Percentiles rank a stretch among this genome's conserved stretches.
Conservation (phyloP, 345 rosid genomes). For the Linum tenue region DNA sequence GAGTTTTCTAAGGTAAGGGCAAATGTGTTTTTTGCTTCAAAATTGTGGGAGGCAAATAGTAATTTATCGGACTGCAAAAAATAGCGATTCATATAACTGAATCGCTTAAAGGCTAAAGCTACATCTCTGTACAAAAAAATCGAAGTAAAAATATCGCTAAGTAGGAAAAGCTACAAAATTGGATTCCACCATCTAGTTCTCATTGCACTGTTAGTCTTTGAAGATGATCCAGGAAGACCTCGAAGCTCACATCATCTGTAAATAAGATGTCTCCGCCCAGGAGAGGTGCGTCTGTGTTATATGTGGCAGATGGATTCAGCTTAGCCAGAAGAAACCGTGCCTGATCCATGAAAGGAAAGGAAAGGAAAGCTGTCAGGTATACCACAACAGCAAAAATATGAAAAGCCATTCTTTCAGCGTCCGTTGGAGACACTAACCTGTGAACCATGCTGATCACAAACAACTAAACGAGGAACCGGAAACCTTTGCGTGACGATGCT, state of each 20-base stretch:
- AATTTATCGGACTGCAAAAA: too few species aligned
- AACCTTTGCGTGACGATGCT: slow-evolving; percentile 73
- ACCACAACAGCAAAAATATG: not conserved
- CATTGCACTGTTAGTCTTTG: slow-evolving; percentile 73
- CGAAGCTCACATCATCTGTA: slow-evolving; percentile 91
- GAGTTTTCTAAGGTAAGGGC: too few species aligned
- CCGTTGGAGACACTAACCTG: slow-evolving; percentile 43
- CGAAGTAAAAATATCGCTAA: not conserved
- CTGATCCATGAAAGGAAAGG: slow-evolving; percentile 27
- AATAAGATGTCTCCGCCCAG: slow-evolving; percentile 58
- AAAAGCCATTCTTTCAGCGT: not conserved
- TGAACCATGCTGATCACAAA: slow-evolving; percentile 94
- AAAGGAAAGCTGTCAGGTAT: not conserved
- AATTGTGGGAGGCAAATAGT: too few species aligned
- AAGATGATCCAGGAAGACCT: slow-evolving; percentile 90
- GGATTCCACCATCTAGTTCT: not conserved
- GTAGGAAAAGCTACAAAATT: not conserved
- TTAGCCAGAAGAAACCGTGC: slow-evolving; percentile 94
- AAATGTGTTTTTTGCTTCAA: too few species aligned
- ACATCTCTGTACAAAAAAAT: not conserved
- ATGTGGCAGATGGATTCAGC: slow-evolving; percentile 76
- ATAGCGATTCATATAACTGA: too few species aligned
- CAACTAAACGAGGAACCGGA: slow-evolving; percentile 82
- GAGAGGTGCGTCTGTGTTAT: slow-evolving; percentile 36
- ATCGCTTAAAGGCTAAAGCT: not conserved